These are phyloP conservation scores for Saussurea involucrata DNA, from an alignment of 129 eudicot species.

Conservation along the genomic window DNA sequence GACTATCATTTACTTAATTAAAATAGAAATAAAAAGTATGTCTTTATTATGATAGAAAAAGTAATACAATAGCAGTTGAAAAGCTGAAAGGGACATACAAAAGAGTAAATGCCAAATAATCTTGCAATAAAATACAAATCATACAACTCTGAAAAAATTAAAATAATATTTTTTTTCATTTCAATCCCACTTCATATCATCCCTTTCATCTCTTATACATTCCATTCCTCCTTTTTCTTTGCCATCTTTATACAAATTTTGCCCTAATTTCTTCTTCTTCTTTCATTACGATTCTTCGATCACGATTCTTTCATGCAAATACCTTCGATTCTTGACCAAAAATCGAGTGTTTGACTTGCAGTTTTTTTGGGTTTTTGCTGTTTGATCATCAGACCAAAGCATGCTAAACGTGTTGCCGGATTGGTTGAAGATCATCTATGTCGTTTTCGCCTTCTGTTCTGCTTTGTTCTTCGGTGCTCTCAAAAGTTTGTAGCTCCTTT, in stretches of 20 bases:
- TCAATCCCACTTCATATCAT: constrained; percentile 7
- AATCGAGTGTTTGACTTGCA: background rate
- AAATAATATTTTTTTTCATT: too few relatives aligned
- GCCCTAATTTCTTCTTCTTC: background rate
- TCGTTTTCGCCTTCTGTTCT: constrained; percentile 64
- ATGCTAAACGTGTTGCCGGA: constrained; percentile 46
- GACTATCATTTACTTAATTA: background rate
- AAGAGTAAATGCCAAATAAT: constrained; percentile 7
- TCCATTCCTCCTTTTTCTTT: constrained; percentile 6
- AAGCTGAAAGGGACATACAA: constrained; percentile 29
- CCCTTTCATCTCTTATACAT: background rate
- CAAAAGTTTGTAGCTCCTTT: constrained; percentile 55
- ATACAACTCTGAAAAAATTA: background rate
- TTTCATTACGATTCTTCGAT: background rate
- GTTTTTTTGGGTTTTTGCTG: background rate
- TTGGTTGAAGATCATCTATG: constrained; percentile 70
- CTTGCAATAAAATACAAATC: constrained; percentile 14
- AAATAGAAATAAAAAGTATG: background rate
- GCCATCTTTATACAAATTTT: background rate
- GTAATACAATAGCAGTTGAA: constrained; percentile 26
- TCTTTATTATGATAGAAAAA: constrained; percentile 16
- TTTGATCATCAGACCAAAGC: constrained; percentile 14
- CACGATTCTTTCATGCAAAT: background rate
- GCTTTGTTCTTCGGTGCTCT: constrained; percentile 79
- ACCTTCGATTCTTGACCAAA: constrained; percentile 6